phyloP scores from a whole-genome alignment of 441 rosid species.

The Adansonia rubrostipa region DNA sequence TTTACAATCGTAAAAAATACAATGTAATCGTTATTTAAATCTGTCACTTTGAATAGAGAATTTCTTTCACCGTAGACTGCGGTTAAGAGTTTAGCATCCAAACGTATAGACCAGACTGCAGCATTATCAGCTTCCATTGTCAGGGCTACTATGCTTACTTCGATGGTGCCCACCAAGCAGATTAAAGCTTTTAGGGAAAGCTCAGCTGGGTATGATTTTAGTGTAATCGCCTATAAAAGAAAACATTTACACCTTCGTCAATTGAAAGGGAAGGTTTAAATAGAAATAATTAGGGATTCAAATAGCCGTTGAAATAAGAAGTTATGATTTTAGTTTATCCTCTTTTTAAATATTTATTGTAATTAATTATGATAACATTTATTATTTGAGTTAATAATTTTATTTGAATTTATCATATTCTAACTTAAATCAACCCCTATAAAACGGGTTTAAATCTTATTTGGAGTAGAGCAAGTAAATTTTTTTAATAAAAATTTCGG shows the following conservation, averaged over 20 bases:
- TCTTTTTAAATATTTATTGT: too few relatives aligned
- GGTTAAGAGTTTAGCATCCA: slow-evolving; percentile 37
- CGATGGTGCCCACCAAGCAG: slow-evolving; percentile 45
- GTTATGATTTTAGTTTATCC: too few relatives aligned
- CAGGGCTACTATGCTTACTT: slow-evolving; percentile 37
- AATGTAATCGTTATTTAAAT: too few relatives aligned
- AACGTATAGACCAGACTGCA: slow-evolving; percentile 41
- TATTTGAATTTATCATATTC: too few relatives aligned
- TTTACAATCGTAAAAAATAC: not conserved
- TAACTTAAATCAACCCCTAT: too few relatives aligned
- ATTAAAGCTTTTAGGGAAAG: slow-evolving; percentile 49
- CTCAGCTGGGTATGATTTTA: slow-evolving; percentile 50
- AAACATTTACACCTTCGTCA: not conserved
- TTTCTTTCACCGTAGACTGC: slow-evolving; percentile 43
- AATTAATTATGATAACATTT: too few relatives aligned
- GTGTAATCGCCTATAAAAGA: slow-evolving; percentile 37
- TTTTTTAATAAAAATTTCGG: too few relatives aligned
- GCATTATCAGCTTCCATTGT: slow-evolving; percentile 32
- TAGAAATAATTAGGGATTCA: not conserved
- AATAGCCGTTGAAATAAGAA: too few relatives aligned
- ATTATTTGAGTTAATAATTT: too few relatives aligned
- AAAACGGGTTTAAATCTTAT: too few relatives aligned
- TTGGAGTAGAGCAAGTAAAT: too few relatives aligned
- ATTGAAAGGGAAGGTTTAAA: not conserved
- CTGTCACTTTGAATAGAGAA: not conserved